Conservation (phyloP, 768 basidiomycete species). For the Suillus subalutaceus region DNA sequence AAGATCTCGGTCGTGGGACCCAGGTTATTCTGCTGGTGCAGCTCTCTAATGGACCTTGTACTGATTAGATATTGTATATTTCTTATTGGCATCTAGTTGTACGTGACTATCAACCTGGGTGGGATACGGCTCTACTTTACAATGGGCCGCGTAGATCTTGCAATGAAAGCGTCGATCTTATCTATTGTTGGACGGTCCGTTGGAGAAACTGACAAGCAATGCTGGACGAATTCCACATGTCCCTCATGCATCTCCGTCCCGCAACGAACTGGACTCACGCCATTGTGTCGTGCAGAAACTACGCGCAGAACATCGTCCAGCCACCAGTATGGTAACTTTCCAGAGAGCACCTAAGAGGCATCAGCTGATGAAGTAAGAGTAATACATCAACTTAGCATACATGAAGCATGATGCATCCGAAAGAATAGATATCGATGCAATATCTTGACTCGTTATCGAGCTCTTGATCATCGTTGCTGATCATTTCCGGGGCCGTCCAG, state of each 20-base stretch:
- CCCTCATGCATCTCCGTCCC: not conserved
- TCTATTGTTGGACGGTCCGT: not conserved
- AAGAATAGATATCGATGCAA: conserved; percentile 46
- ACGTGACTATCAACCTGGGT: not conserved
- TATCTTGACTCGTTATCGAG: not conserved
- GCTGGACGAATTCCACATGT: not conserved
- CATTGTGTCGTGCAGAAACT: conserved; percentile 3
- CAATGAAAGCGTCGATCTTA: not conserved
- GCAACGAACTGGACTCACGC: not conserved
- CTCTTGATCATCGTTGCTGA: conserved; percentile 12
- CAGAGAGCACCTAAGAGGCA: not conserved
- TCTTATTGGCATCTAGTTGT: not conserved
- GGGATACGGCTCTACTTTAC: not conserved
- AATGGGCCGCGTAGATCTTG: not conserved
- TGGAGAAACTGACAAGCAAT: not conserved
- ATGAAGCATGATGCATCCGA: conserved; percentile 38
- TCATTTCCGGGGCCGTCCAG: conserved; percentile 46
- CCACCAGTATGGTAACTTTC: conserved; percentile 4
- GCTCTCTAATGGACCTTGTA: not conserved
- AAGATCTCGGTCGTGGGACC: conserved; percentile 18
- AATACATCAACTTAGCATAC: conserved; percentile 26
- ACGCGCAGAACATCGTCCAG: conserved; percentile 3
- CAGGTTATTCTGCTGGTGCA: not conserved
- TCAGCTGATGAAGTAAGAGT: conserved; percentile 18
- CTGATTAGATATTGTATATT: not conserved